Evolutionary conservation across 1,139 yeast species (phyloP), one percentile per base, ranked within the genome.

Genomic region (Arxiozyma bovina): DNA sequence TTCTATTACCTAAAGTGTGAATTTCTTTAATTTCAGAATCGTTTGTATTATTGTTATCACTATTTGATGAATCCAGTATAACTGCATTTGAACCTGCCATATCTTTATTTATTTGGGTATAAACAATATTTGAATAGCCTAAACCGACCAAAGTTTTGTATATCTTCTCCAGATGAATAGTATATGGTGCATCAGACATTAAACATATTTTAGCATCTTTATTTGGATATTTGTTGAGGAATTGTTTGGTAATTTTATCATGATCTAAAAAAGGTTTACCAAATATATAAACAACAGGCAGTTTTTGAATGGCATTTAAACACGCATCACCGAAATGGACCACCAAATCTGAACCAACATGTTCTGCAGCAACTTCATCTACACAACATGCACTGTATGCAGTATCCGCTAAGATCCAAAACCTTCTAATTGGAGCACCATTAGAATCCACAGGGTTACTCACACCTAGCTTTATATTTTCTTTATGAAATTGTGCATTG

Each of bases 291-390:
- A 83, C 81, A 0, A 90, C 87, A 0, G 87, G 81, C n/a, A 87
- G 68, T 51, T 79, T 81, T 48, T 79, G 82, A 7, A 88, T 83
- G 0, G 91, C 85, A 61, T 87, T 90, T 63, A 93, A 72, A 69
- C 99, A 93, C 0, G 98, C 94, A 66, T 89, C 95, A 4, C 99
- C 99, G 69, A 90, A 89, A 70, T 93, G 99, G 1, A 91, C 82
- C 38, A 94, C 89, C 12, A 87, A 72, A 59, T 91, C 96, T 23
- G 96, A 93, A 8, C 74, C 68, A 15, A 93, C 96, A 70, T 93
- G 99, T 64, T 87, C 91, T 0, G 97, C 96, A 0, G 99, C 98
- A 23, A 93, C 96, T 65, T 90, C 97, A 69, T 93, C 99, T 18
- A 93, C 87, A 73, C 99, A 93, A 69, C 99, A 93, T 0, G 96